These are phyloP conservation scores for Ophiosphaerella korrae DNA, from an alignment of 2,329 filamentous ascomycete species.

Conservation along the genomic window DNA sequence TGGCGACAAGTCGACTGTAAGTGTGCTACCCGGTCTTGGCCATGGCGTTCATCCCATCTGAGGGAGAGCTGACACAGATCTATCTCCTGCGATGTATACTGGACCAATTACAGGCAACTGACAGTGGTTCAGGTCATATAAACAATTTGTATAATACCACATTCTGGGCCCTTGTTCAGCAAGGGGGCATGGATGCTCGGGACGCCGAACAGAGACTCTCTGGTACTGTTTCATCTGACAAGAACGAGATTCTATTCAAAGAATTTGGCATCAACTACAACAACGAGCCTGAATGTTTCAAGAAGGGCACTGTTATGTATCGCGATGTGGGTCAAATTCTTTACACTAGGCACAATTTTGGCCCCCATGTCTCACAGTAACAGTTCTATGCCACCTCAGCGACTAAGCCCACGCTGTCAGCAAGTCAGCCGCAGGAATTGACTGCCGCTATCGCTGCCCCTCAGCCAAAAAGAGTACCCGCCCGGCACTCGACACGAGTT, in stretches of 20 bases:
- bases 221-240: slow-evolving; percentile 82
- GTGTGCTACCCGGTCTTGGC: slow-evolving; percentile 35
- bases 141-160: slow-evolving; percentile 99
- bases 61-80: slow-evolving; percentile 1
- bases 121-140: slow-evolving; percentile 72
- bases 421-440: slow-evolving; percentile 4
- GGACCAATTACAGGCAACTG: slow-evolving; percentile 1
- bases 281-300: slow-evolving; percentile 89
- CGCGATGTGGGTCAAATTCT: slow-evolving; percentile 65
- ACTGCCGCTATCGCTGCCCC: slow-evolving; percentile 25
- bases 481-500: slow-evolving; percentile 25
- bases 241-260: slow-evolving; percentile 94
- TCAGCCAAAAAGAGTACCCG: slow-evolving; percentile 13
- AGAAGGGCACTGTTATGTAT: slow-evolving; percentile 90
- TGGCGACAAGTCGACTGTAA: slow-evolving; percentile 96
- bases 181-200: slow-evolving; percentile 74
- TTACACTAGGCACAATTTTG: neutral
- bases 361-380: slow-evolving; percentile 11
- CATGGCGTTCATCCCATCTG: neutral
- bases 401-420: slow-evolving; percentile 15
- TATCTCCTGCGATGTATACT: slow-evolving; percentile 3
- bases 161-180: slow-evolving; percentile 86
- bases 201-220: slow-evolving; percentile 82
- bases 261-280: slow-evolving; percentile 96
- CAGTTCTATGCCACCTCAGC: slow-evolving; percentile 35